Conservation (phyloP, 176 grass and related monocot species). For the Oryza meridionalis region DNA sequence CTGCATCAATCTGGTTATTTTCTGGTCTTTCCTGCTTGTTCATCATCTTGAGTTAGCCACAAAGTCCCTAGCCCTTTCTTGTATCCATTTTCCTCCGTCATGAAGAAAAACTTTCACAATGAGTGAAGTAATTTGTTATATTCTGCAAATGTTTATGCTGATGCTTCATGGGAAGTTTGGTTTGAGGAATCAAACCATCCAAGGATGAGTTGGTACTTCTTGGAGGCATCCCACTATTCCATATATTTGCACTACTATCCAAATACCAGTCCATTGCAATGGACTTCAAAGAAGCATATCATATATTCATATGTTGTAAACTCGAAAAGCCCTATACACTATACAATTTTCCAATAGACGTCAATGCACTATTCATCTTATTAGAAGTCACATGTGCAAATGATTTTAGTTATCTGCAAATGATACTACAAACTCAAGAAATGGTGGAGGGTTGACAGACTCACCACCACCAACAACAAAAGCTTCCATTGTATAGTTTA, state of each 20-base stretch:
- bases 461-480: neutral
- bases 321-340: too few relatives aligned
- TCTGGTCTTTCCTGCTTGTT: neutral
- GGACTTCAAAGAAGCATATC: too few relatives aligned
- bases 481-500: neutral
- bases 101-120: neutral
- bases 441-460: neutral
- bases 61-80: neutral
- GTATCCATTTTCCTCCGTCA: neutral
- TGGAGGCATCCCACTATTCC: neutral
- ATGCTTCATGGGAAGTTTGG: neutral
- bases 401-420: neutral
- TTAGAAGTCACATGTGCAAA: too few relatives aligned
- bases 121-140: neutral
- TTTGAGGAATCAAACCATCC: neutral
- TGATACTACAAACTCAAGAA: neutral
- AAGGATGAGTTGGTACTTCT: neutral
- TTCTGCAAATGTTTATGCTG: neutral
- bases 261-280: too few relatives aligned
- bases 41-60: conserved; percentile 23
- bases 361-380: too few relatives aligned
- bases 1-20: conserved; percentile 1
- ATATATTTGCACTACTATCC: neutral
- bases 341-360: too few relatives aligned
- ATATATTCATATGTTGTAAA: too few relatives aligned